phyloP scores from a whole-genome alignment of 306 rosid species.

The Vachellia collinsii region DNA sequence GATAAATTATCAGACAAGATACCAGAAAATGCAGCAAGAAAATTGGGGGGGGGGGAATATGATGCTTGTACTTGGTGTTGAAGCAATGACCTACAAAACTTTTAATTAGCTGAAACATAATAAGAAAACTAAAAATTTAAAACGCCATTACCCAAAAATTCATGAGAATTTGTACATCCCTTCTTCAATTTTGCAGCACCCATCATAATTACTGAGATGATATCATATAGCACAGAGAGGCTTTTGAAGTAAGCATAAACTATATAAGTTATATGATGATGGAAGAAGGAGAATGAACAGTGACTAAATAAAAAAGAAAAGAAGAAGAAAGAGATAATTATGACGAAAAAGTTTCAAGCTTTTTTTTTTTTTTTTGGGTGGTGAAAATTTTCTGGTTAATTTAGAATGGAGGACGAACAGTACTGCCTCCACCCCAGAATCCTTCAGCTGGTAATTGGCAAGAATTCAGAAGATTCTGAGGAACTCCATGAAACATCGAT shows the following conservation, averaged over 20 bases:
- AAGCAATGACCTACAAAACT: constrained; percentile 47
- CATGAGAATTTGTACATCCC: constrained; percentile 59
- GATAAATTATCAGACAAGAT: constrained; percentile 56
- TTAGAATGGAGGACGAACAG: constrained; percentile 72
- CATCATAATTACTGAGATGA: constrained; percentile 31
- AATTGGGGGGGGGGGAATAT: constrained; percentile 30
- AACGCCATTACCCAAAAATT: constrained; percentile 38
- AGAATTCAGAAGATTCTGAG: constrained; percentile 83
- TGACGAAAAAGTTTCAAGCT: constrained; percentile 18
- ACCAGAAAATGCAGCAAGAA: constrained; percentile 43
- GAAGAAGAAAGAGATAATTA: constrained; percentile 29
- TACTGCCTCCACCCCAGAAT: constrained; percentile 64
- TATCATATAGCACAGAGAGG: constrained; percentile 33
- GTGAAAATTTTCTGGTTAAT: constrained; percentile 8
- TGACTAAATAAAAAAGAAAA: constrained; percentile 20
- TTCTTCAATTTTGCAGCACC: constrained; percentile 51
- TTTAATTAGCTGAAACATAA: constrained; percentile 23
- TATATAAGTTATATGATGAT: constrained; percentile 47
- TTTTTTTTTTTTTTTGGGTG: not conserved
- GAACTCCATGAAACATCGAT: constrained; percentile 71
- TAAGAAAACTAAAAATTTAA: constrained; percentile 21
- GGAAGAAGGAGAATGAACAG: constrained; percentile 61
- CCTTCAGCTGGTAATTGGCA: constrained; percentile 83
- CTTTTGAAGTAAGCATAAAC: constrained; percentile 50
- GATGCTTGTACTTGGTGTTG: constrained; percentile 52